Evolutionary conservation across 169 alveolate species (phyloP).

Genomic region (Cryptosporidium viatorum): DNA sequence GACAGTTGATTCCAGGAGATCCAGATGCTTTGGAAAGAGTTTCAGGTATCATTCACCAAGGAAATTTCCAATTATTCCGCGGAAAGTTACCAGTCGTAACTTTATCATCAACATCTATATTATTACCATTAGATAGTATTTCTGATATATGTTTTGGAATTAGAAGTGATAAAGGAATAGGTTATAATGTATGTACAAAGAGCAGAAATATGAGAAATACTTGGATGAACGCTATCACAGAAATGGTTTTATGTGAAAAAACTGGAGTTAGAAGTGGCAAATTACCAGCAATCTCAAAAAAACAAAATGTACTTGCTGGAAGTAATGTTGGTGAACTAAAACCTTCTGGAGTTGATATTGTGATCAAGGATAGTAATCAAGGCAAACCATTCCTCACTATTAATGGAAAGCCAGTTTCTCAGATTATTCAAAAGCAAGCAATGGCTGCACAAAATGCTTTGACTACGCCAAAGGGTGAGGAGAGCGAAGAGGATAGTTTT

Average conservation of each 20-base stretch:
- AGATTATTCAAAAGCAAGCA: constrained; percentile 67
- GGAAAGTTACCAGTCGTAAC: constrained; percentile 62
- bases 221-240: constrained; percentile 64
- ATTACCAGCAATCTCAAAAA: constrained; percentile 54
- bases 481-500: constrained; percentile 45
- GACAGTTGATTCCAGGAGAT: constrained; percentile 68
- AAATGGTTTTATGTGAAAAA: constrained; percentile 51
- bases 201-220: constrained; percentile 62
- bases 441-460: constrained; percentile 71
- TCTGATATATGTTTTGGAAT: constrained; percentile 64
- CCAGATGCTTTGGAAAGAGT: constrained; percentile 74
- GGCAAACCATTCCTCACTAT: constrained; percentile 69
- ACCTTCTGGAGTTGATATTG: constrained; percentile 55
- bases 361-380: constrained; percentile 53
- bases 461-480: constrained; percentile 4
- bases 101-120: constrained; percentile 43
- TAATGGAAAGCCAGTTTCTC: constrained; percentile 67
- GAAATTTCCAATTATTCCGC: constrained; percentile 45
- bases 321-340: constrained; percentile 48
- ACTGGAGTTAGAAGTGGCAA: constrained; percentile 59
- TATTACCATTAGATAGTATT: constrained; percentile 40
- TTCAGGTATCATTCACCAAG: constrained; percentile 58
- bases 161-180: constrained; percentile 58
- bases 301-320: constrained; percentile 61
- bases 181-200: constrained; percentile 47